Evolutionary conservation across 176 grass and related monocot genomes (phyloP).

Genomic region (Triticum urartu): DNA sequence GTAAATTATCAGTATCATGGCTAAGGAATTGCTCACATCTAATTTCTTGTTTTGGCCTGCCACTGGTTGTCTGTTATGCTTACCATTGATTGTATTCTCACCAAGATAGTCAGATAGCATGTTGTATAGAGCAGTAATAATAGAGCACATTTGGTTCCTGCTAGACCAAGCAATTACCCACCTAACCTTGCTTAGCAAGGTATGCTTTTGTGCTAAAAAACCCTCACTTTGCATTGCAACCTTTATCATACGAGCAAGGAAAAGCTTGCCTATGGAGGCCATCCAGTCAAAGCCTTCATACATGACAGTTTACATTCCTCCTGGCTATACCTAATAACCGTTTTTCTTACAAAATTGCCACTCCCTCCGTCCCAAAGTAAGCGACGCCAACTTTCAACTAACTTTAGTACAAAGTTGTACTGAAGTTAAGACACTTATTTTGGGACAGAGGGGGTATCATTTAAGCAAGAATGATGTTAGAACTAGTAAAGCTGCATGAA

Average conservation of each 20-base stretch:
- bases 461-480: conserved; percentile 10
- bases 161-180: neutral
- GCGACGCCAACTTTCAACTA: too few relatives aligned
- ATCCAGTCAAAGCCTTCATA: neutral
- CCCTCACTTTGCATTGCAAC: neutral
- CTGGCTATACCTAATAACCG: neutral
- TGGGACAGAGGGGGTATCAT: neutral
- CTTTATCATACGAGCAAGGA: neutral
- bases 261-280: neutral
- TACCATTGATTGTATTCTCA: neutral
- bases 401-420: too few relatives aligned
- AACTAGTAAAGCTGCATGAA: neutral
- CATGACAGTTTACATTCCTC: neutral
- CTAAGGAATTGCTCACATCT: conserved; percentile 11
- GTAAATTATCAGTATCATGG: neutral
- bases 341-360: neutral
- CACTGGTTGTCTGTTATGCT: neutral
- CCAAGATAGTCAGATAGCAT: neutral
- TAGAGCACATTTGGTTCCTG: neutral
- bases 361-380: too few relatives aligned
- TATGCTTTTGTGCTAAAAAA: neutral
- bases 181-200: neutral
- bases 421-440: too few relatives aligned
- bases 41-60: neutral
- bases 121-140: neutral